Conservation (phyloP, 140 eudicot species). For the Senecio squalidus region DNA sequence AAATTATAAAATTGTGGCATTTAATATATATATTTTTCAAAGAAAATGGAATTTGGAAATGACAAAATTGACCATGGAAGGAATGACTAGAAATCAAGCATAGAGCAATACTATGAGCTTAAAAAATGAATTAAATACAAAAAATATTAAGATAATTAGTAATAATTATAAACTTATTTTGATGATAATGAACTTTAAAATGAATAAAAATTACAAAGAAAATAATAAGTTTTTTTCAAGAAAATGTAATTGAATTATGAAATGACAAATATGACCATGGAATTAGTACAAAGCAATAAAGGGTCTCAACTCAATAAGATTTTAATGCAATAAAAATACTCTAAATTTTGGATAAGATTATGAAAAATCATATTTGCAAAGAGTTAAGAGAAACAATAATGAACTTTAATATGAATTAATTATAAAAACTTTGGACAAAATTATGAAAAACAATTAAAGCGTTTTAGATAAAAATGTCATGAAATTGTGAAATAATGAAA, state of each 20-base stretch:
- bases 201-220: neutral
- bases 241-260: constrained; percentile 2
- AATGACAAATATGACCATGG: constrained; percentile 15
- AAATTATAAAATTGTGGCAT: too few relatives aligned
- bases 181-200: constrained; percentile 14
- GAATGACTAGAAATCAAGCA: neutral
- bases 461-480: neutral
- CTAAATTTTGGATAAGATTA: constrained; percentile 7
- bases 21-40: neutral
- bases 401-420: neutral
- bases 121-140: neutral
- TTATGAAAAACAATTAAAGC: neutral
- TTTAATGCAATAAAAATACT: neutral
- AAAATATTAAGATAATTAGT: neutral
- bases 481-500: constrained; percentile 10
- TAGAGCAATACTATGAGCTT: constrained; percentile 7
- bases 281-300: neutral
- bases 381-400: too few relatives aligned
- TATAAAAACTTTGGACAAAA: neutral
- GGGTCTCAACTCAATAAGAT: constrained; percentile 24
- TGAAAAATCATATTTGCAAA: too few relatives aligned
- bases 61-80: constrained; percentile 11
- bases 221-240: neutral
- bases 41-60: constrained; percentile 1
- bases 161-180: neutral